phyloP scores from a whole-genome alignment of 2,329 filamentous ascomycete species.

The Fusarium sambucinum region DNA sequence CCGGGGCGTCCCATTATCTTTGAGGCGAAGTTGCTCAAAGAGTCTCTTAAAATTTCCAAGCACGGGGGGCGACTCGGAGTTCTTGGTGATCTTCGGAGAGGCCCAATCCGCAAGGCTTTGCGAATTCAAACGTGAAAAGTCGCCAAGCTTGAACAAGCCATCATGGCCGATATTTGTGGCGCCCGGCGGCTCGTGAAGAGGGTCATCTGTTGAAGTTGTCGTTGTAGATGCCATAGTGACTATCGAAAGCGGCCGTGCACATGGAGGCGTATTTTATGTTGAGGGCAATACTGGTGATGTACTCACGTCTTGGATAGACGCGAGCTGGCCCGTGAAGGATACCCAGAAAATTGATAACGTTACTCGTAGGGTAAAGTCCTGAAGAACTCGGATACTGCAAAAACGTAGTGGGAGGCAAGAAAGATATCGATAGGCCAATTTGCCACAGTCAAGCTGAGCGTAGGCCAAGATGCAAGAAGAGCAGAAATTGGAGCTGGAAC shows the following conservation, averaged over 20 bases:
- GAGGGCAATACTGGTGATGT: neutral
- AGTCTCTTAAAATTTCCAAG: conserved; percentile 39
- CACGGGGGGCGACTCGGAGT: neutral
- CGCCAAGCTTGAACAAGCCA: conserved; percentile 29
- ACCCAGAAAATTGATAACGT: neutral
- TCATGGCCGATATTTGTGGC: conserved; percentile 4
- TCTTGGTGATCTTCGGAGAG: neutral
- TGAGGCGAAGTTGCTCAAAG: conserved; percentile 30
- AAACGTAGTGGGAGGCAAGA: neutral
- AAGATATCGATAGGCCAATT: conserved; percentile 11
- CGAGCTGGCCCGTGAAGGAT: neutral
- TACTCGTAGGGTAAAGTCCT: neutral
- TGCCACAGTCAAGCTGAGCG: conserved; percentile 15
- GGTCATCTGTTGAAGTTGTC: conserved; percentile 24
- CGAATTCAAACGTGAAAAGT: conserved; percentile 27
- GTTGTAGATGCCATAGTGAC: conserved; percentile 33
- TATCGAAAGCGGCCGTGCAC: conserved; percentile 14
- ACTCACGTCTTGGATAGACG: conserved; percentile 16
- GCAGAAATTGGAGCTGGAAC: neutral
- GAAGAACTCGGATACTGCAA: neutral
- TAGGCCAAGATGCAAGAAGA: conserved; percentile 2
- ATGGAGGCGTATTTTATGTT: conserved; percentile 15
- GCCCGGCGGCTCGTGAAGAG: conserved; percentile 35
- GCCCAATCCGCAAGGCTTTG: conserved; percentile 22
- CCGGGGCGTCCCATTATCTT: neutral